Evolutionary conservation across 257 asterid species (phyloP).

Genomic region (Capsicum chinense): DNA sequence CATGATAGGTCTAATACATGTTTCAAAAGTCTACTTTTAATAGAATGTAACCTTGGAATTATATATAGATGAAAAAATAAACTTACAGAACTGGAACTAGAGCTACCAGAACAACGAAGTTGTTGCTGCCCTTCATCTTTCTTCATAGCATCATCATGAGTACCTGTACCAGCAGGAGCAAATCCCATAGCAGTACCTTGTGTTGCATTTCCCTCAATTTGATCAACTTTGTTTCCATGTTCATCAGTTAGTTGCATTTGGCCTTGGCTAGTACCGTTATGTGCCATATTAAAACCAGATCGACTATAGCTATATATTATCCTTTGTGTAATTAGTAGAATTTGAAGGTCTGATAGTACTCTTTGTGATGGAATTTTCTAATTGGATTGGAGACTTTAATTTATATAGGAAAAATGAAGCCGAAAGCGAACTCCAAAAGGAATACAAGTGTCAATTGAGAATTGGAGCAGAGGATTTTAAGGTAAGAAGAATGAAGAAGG

Average conservation of each 20-base stretch:
- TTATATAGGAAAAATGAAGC: background rate
- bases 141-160: background rate
- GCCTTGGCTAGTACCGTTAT: background rate
- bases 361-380: background rate
- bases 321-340: background rate
- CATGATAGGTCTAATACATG: background rate
- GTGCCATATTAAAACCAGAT: background rate
- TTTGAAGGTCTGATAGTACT: background rate
- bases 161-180: constrained; percentile 11
- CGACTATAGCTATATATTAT: background rate
- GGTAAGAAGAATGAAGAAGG: background rate
- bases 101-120: constrained; percentile 16
- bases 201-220: background rate
- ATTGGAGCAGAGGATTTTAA: background rate
- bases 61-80: background rate
- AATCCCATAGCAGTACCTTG: constrained; percentile 41
- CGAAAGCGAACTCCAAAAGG: background rate
- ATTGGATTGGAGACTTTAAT: background rate
- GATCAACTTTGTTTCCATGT: constrained; percentile 12
- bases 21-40: background rate
- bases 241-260: constrained; percentile 21
- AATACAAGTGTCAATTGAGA: background rate
- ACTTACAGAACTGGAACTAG: constrained; percentile 29
- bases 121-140: background rate
- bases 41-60: background rate